Percentiles rank a stretch among this genome's conserved stretches.
phyloP scores from a whole-genome alignment of 352 stramenopile genomes.

The Globisporangium yorkense region DNA sequence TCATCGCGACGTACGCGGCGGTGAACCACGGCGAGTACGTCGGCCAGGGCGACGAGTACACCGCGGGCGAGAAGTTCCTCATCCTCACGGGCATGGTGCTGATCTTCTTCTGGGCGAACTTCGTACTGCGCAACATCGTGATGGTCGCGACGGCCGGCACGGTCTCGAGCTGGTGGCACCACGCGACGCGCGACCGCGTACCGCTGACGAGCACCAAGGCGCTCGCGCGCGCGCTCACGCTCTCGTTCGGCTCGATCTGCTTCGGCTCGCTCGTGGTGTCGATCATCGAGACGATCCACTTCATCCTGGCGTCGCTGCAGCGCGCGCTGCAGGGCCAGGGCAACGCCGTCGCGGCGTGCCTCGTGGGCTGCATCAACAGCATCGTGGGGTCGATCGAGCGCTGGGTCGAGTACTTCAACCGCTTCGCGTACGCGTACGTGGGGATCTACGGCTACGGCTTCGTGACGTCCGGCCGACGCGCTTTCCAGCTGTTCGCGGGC shows the following conservation, averaged over 20 bases:
- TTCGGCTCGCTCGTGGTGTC: conserved; percentile 71
- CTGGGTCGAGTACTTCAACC: conserved; percentile 74
- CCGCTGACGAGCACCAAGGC: conserved; percentile 38
- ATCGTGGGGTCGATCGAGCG: conserved; percentile 51
- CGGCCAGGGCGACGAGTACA: conserved; percentile 23
- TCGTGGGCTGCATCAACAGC: conserved; percentile 42
- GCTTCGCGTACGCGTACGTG: conserved; percentile 70
- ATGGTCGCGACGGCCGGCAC: conserved; percentile 76
- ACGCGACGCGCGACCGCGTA: conserved; percentile 41
- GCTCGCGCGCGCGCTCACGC: conserved; percentile 51
- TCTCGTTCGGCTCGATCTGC: conserved; percentile 86
- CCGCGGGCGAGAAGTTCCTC: conserved; percentile 24
- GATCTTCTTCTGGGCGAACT: conserved; percentile 77
- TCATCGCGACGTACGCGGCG: conserved; percentile 55
- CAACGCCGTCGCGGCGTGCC: conserved; percentile 46
- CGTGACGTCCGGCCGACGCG: conserved; percentile 32
- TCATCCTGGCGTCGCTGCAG: conserved; percentile 34
- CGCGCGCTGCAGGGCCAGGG: conserved; percentile 31
- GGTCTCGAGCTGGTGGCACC: conserved; percentile 81
- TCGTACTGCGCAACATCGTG: conserved; percentile 74
- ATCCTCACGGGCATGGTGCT: conserved; percentile 57
- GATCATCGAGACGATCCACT: conserved; percentile 59
- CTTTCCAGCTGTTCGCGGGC: conserved; percentile 47
- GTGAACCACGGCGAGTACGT: conserved; percentile 51
- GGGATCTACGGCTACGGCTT: conserved; percentile 71